Base-by-base conservation (phyloP, 1,284 basidiomycete species). In the Malassezia vespertilionis region DNA sequence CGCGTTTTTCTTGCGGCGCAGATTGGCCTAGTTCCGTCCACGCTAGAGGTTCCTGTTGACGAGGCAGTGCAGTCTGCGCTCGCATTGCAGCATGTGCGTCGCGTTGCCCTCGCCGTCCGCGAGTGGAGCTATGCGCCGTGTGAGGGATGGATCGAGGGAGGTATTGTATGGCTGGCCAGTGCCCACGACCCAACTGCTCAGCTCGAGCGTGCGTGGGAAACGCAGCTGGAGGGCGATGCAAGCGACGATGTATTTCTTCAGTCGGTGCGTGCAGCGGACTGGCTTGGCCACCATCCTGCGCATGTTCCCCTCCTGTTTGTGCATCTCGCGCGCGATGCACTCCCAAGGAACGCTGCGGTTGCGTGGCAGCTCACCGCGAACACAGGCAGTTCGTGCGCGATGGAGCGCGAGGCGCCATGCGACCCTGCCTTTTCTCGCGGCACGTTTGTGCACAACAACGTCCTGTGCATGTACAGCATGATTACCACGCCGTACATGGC, bases 1-100 rank as follows among this genome's bases (percentile, higher is more conserved):
- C 79, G 80, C 3, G 74, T 88, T 8, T 87, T 84, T 61, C 76
- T 97, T 46, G 91, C 93, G 0, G 93, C 93, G 3, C 93, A 97
- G 70, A 96, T 99, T 38, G 87, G 88, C 0, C 76, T 99, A 22
- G 75, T 84, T 20, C 91, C 93, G 0, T 74, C 80, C 28, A 79
- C 75, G 31, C 75, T 96, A 33, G 71, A 76, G 0, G 73, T 96
- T 5, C 83, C 85, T 0, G 71, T 63, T 14, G 53, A 40, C 11
- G 80, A 77, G 2, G 69, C 76, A 0, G 60, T 75, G 14, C 86
- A 91, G 73, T 76, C 79, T 1, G 81, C 82, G 1, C 75, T 96
- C 2, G 77, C 80, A 0, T 76, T 82, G 23, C 90, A 95, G 62
- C 90, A 97, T 67, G 81, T 82, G 2, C 72, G 78, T 10, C 78